Percentiles rank a stretch among this genome's conserved stretches.
phyloP scores from a whole-genome alignment of 306 rosid genomes.

The Inga oerstediana region DNA sequence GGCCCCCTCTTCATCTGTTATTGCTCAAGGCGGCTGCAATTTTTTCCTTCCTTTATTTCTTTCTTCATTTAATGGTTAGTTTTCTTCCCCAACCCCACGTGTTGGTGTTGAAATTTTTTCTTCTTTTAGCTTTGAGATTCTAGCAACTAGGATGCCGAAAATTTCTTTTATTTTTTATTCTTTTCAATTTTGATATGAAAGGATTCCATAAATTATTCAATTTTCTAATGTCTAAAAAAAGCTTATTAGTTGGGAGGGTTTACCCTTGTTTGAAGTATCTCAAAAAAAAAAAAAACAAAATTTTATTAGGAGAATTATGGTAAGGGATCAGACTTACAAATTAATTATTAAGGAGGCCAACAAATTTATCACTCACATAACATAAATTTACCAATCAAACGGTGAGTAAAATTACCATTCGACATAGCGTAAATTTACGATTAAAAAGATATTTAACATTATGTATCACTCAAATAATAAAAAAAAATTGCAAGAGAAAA shows the following conservation, averaged over 20 bases:
- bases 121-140: not conserved
- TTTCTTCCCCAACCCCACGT: not conserved
- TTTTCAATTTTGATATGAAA: not conserved
- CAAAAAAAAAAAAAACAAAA: too few relatives aligned
- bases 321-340: too few relatives aligned
- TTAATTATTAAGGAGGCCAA: too few relatives aligned
- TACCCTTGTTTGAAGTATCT: not conserved
- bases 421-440: too few relatives aligned
- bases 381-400: too few relatives aligned
- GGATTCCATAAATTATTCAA: not conserved
- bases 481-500: not conserved
- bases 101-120: not conserved
- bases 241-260: not conserved
- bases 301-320: too few relatives aligned
- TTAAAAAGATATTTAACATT: too few relatives aligned
- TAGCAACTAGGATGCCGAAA: not conserved
- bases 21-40: constrained; percentile 28
- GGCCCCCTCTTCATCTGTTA: not conserved
- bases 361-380: too few relatives aligned
- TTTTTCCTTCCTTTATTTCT: not conserved
- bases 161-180: not conserved
- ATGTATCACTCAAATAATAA: not conserved
- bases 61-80: not conserved
- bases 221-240: not conserved
- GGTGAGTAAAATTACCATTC: too few relatives aligned